phyloP scores from a whole-genome alignment of 371 early-diverging fungal genomes.

The Rhizopus sp. region DNA sequence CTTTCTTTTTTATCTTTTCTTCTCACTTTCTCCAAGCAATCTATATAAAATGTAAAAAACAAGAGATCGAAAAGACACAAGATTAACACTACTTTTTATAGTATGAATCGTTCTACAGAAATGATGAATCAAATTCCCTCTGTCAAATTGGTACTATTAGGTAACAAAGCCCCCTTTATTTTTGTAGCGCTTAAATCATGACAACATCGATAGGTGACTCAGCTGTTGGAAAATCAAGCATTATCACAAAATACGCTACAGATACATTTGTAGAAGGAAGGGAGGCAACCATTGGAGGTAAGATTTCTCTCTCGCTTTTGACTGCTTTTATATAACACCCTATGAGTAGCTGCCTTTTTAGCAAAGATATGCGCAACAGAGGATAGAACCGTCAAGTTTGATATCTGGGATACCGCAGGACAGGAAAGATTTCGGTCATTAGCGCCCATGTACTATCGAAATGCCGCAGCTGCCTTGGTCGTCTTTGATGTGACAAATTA shows the following conservation, averaged over 20 bases:
- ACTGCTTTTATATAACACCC: not conserved
- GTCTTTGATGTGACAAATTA: conserved; percentile 94
- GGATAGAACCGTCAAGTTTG: conserved; percentile 72
- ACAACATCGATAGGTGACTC: conserved; percentile 65
- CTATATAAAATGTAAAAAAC: too few species aligned
- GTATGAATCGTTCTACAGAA: not conserved
- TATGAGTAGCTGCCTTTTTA: conserved; percentile 71
- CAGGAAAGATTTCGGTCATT: conserved; percentile 90
- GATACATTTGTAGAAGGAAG: conserved; percentile 92
- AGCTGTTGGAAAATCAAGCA: conserved; percentile 85
- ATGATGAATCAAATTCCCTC: conserved; percentile 38
- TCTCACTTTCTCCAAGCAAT: conserved; percentile 5
- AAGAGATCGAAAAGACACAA: not conserved
- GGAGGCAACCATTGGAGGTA: conserved; percentile 96
- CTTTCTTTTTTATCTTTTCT: not conserved
- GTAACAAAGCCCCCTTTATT: conserved; percentile 32
- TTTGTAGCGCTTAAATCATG: not conserved
- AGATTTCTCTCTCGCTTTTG: not conserved
- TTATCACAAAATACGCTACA: conserved; percentile 84
- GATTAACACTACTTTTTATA: too few species aligned
- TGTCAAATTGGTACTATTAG: conserved; percentile 72
- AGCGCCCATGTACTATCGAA: conserved; percentile 99
- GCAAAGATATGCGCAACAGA: conserved; percentile 67
- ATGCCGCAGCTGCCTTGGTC: conserved; percentile 95
- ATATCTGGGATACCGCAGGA: conserved; percentile 96